These are phyloP conservation scores for Uronychia setigera DNA, from an alignment of 73 alveolate genomes.

Conservation along the genomic window DNA sequence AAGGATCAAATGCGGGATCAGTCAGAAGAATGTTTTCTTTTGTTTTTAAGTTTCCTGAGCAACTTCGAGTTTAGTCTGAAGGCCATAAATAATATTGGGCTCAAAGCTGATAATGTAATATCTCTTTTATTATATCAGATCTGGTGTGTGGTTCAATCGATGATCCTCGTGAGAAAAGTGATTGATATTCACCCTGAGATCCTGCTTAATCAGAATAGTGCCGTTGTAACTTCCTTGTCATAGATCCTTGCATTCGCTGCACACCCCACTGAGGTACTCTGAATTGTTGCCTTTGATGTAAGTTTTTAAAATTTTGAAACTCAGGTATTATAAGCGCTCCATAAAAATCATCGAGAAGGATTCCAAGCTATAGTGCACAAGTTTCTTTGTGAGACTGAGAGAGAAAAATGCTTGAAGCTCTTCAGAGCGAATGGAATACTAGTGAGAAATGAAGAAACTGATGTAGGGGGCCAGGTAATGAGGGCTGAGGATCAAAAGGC, in stretches of 20 bases:
- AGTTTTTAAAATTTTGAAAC: background rate
- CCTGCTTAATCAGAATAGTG: background rate
- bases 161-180: background rate
- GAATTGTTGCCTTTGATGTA: background rate
- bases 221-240: background rate
- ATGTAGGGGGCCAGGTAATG: background rate
- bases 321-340: background rate
- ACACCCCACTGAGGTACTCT: background rate
- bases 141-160: conserved; percentile 1
- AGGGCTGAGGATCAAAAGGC: background rate
- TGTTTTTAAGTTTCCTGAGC: background rate
- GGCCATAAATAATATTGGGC: background rate
- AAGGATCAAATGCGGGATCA: background rate
- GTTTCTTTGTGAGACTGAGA: background rate
- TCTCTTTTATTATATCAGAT: background rate
- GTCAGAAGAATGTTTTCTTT: background rate
- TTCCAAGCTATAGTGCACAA: background rate
- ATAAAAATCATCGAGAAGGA: background rate
- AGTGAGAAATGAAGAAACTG: background rate
- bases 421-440: background rate
- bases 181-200: background rate
- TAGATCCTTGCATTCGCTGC: background rate
- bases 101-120: background rate
- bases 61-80: background rate
- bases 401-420: background rate